Base-by-base conservation (phyloP, 2,329 filamentous ascomycete species). In the Cadophora gregata region DNA sequence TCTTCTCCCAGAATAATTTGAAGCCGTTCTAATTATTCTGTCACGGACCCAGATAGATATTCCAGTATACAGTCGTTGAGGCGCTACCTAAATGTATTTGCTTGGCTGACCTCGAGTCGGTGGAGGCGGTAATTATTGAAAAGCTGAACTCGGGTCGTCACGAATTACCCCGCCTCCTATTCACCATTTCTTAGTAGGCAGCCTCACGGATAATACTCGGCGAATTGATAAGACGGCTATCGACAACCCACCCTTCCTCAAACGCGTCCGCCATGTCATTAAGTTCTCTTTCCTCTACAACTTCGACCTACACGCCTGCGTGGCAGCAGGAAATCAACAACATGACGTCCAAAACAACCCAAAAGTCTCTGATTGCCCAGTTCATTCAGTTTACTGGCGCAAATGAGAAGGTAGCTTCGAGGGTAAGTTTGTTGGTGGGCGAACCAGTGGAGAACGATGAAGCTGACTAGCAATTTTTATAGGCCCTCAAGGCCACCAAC, bases 401-500 rank as follows among this genome's bases (percentile, higher is more conserved):
- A 8, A 69, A 64, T 27, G 76, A 78, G 62, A 75, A 75, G 59
- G 67, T 64, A 31, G 77, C 74, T 12, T 47, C 59, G 50, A 73
- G 66, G 66, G 77, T 78, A 48, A 75, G 73, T 74, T 42, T 60
- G 50, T 47, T 69, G 56, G 53, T 16, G 51, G 3, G 7, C 38
- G 25, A 9, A n/a, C 38, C 65, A 71, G 64, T 66, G 62, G 55
- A 55, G 38, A 16, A 42, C 14, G 24, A 60, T 45, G 48, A 45
- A 58, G 69, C 72, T 76, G 59, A 75, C 66, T 42, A 5, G 24
- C 16, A 67, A 36, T 59, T 69, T 62, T 60, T n/a, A 10, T 64
- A 80, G 79, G 72, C 76, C 48, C 74, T 80, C 38, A 79, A 79
- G 67, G 65, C 72, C 25, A 65, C 77, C 45, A 72, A 72, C 19